phyloP scores from a whole-genome alignment of 1,139 yeast genomes.

The Hyphopichia buzzinii region DNA sequence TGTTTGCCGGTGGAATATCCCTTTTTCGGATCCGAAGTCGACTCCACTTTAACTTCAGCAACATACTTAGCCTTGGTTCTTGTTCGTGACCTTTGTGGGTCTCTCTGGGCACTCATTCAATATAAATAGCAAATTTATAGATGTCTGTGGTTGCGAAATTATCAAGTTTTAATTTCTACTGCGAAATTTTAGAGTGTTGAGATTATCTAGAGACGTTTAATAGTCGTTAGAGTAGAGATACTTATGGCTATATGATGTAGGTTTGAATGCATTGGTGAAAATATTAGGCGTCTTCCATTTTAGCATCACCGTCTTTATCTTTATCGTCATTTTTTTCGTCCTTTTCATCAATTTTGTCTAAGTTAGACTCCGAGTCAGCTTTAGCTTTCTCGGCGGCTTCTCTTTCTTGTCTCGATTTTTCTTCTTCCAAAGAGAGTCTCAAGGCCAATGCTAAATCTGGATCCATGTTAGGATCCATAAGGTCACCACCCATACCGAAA shows the following conservation, averaged over 20 bases:
- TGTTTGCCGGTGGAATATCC: too few relatives aligned
- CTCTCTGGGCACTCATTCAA: too few relatives aligned
- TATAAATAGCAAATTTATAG: too few relatives aligned
- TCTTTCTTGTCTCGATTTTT: conserved; percentile 71
- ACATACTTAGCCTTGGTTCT: too few relatives aligned
- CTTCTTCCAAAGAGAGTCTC: conserved; percentile 80
- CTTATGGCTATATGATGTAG: background rate
- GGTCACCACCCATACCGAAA: conserved; percentile 49
- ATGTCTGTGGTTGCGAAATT: too few relatives aligned
- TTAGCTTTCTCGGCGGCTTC: conserved; percentile 45
- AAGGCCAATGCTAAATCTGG: conserved; percentile 97
- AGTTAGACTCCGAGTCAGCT: conserved; percentile 16
- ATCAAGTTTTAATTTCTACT: too few relatives aligned
- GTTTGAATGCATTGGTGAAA: conserved; percentile 1
- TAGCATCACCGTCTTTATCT: conserved; percentile 17
- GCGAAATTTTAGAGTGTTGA: too few relatives aligned
- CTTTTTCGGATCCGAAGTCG: too few relatives aligned
- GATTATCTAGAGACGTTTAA: too few relatives aligned
- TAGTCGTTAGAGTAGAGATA: too few relatives aligned
- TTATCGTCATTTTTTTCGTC: conserved; percentile 16
- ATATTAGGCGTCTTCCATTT: conserved; percentile 17
- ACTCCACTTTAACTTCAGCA: too few relatives aligned
- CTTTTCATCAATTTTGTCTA: conserved; percentile 36
- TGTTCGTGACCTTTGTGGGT: too few relatives aligned
- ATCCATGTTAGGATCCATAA: conserved; percentile 88